Evolutionary conservation across 2,329 filamentous ascomycete genomes (phyloP).

Genomic region (Pseudogymnoascus sp.): DNA sequence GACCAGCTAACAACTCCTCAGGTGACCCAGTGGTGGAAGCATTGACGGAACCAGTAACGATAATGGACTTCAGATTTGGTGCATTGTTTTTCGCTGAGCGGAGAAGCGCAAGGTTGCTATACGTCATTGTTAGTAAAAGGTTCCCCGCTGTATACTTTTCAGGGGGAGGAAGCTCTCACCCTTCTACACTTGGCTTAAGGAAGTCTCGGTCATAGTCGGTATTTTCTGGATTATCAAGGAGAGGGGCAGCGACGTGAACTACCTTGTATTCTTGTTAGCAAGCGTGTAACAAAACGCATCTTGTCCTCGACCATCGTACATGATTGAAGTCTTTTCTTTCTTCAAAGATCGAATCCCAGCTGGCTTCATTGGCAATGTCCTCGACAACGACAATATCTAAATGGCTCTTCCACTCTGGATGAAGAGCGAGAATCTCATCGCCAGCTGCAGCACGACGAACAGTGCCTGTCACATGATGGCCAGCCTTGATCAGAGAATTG

Average conservation of each 20-base stretch:
- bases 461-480: slow-evolving; percentile 22
- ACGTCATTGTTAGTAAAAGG: neutral
- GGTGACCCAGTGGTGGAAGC: slow-evolving; percentile 21
- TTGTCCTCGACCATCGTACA: slow-evolving; percentile 7
- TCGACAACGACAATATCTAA: slow-evolving; percentile 26
- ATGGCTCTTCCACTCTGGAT: slow-evolving; percentile 25
- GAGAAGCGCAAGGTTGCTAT: slow-evolving; percentile 24
- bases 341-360: slow-evolving; percentile 25
- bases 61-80: slow-evolving; percentile 25
- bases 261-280: slow-evolving; percentile 12
- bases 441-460: slow-evolving; percentile 21
- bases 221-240: slow-evolving; percentile 23
- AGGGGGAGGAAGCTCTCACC: slow-evolving; percentile 14
- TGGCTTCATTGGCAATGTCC: slow-evolving; percentile 22
- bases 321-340: slow-evolving; percentile 23
- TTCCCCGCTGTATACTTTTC: neutral
- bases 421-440: slow-evolving; percentile 20
- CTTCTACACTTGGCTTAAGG: slow-evolving; percentile 23
- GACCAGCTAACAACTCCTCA: slow-evolving; percentile 20
- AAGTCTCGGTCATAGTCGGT: slow-evolving; percentile 27
- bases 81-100: slow-evolving; percentile 23
- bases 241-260: slow-evolving; percentile 26
- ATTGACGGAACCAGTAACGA: slow-evolving; percentile 25
- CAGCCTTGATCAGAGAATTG: slow-evolving; percentile 21
- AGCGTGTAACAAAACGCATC: neutral